Conservation (phyloP, 1,284 basidiomycete species). For the Tilletia horrida region DNA sequence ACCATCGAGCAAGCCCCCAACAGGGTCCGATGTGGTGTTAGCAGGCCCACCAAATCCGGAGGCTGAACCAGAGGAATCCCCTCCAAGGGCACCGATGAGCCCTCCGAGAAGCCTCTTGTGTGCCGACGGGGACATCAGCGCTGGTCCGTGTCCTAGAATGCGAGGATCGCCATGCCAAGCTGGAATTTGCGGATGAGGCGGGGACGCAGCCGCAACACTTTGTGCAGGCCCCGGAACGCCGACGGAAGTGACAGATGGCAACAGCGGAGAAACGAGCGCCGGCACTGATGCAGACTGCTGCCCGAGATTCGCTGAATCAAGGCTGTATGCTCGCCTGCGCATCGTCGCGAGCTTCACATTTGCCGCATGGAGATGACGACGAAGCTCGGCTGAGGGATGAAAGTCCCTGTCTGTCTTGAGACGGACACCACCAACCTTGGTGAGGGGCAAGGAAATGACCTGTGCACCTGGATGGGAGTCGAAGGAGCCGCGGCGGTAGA, state of each 20-base stretch:
- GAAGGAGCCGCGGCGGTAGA: neutral
- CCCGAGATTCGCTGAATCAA: neutral
- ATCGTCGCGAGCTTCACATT: neutral
- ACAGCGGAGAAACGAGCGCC: neutral
- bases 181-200: neutral
- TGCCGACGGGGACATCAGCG: neutral
- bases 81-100: conserved; percentile 6
- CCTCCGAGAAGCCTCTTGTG: conserved; percentile 5
- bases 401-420: neutral
- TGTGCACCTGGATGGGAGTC: neutral
- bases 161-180: neutral
- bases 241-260: neutral
- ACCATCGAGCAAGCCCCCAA: neutral
- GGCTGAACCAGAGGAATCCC: neutral
- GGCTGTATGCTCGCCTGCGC: neutral
- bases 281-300: neutral
- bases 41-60: conserved; percentile 4
- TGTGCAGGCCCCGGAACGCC: too few species aligned
- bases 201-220: too few species aligned
- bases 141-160: neutral
- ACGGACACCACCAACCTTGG: conserved; percentile 1
- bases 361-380: neutral
- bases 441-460: neutral
- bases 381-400: neutral
- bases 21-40: neutral